Evolutionary conservation across 768 basidiomycete species (phyloP), one percentile per base, ranked within the genome.

Genomic region (Leccinum rimulosum): DNA sequence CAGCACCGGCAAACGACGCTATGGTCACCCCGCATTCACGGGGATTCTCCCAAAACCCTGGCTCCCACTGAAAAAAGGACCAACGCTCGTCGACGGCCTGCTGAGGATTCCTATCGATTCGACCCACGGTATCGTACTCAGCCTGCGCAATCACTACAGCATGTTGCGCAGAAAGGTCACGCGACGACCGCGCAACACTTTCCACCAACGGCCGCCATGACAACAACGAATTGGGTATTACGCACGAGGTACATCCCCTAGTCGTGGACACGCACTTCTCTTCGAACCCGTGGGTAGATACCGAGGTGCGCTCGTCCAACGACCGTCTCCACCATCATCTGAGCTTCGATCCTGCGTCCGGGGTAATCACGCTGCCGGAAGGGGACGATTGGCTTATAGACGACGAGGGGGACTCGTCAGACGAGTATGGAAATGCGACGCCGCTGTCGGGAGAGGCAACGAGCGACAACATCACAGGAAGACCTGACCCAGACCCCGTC

Each of bases 1-100:
- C 61, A 94, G 92, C 70, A 97, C 95, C n/a, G 94, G 94, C 10
- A 93, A 95, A 72, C 79, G 91, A 52, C 86, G 95, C 45, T 98
- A 98, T 65, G 95, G 92, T 0, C 96, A 98, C 70, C 96, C 96
- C 4, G 96, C 94, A 1, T 80, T 98, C 22, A 93, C 89, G n/a
- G 96, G 96, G 2, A 83, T 91, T 4, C 82, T 98, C 0, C 96
- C 96, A 2, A 85, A 89, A 58, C 95, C 96, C 0, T 98, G 96
- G 96, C 82, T 98, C 3, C 95, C 95, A 2, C 76, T 94, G 54
- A 93, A 91, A 76, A 91, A 87, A 68, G 89, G 86, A 0, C 89
- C 93, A 67, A 82, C 82, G 0, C 80, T 90, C 3, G 84, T 87
- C 22, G 67, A 67, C 19, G 75, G 75, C 35, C 66, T 75, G 22